These are phyloP conservation scores for Knoxdaviesia proteae DNA, from an alignment of 2,329 filamentous ascomycete species.

Conservation along the genomic window DNA sequence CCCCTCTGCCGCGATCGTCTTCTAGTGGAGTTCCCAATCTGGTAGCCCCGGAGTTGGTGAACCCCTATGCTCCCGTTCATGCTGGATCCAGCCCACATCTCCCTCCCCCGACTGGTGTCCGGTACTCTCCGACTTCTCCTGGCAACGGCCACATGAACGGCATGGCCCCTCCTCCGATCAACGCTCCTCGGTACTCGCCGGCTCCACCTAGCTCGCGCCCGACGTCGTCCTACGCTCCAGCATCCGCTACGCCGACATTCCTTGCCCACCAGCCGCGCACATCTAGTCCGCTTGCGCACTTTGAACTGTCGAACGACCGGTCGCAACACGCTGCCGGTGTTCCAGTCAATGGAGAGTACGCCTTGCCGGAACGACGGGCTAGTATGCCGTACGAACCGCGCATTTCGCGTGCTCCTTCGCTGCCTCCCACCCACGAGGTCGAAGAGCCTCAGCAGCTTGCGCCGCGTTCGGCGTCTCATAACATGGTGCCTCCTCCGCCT, in stretches of 20 bases:
- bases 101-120: constrained; percentile 7
- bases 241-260: constrained; percentile 18
- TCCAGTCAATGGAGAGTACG: constrained; percentile 15
- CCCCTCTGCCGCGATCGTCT: constrained; percentile 3
- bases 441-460: constrained; percentile 31
- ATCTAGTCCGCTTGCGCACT: constrained; percentile 44
- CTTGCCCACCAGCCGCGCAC: constrained; percentile 41
- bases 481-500: constrained; percentile 8
- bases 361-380: constrained; percentile 23
- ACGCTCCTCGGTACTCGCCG: constrained; percentile 25
- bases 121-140: constrained; percentile 41
- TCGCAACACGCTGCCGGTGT: constrained; percentile 6
- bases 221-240: constrained; percentile 19
- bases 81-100: background rate
- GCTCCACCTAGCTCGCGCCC: constrained; percentile 20
- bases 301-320: constrained; percentile 28
- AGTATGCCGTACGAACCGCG: constrained; percentile 34
- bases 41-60: constrained; percentile 30
- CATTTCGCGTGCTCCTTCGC: constrained; percentile 31
- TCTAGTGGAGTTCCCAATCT: constrained; percentile 14
- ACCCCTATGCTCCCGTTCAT: constrained; percentile 23
- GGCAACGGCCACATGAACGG: constrained; percentile 19
- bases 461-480: constrained; percentile 4
- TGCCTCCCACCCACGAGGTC: constrained; percentile 40
- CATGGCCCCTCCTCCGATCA: too few relatives aligned